Base-by-base conservation (phyloP, 306 rosid species). In the Ziziphus jujuba region DNA sequence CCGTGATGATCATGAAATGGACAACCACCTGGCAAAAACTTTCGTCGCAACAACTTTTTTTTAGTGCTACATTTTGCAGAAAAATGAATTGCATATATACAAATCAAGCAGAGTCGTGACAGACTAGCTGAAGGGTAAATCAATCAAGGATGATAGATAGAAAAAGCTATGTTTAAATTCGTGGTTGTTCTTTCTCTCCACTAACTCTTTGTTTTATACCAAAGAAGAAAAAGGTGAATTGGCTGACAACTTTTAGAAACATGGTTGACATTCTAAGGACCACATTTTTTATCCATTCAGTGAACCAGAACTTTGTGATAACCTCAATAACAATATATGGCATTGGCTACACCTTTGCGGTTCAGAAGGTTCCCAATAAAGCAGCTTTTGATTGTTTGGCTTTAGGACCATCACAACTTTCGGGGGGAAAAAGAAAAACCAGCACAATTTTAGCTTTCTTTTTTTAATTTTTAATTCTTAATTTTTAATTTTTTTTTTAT, bases 251-350 rank as follows among this genome's bases (percentile, higher is more conserved):
- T 52, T 43, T 19, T 74, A 28, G 65, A 38, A 59, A 31, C 45
- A 61, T 61, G 76, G 72, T 79, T 76, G 78, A 77, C 71, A 72
- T 66, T 55, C 44, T 61, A 5, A 72, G 81, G 85, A 57, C 84
- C 82, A 79, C 77, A 69, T 58, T 66, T 55, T 52, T 49, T 14
- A 34, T 20, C 59, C 16, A 23, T 9, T 7, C 52, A 51, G 45
- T 63, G 61, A 48, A 69, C 72, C 64, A 70, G 25, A 54, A 24
- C 75, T 70, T 77, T 45, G 64, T 14, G 55, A 81, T 68, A 55
- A 36, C 9, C 9, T 36, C 43, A 36, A 0, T 36, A 36, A 11
- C 12, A 7, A 40, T 12, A 40, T 10, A 71, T 43, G 74, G 73
- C 68, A 59, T 35, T 76, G 31, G 9, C 70, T 15, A 21, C 64